Evolutionary conservation across 2,329 filamentous ascomycete genomes (phyloP), one percentile per base, ranked within the genome.

Genomic region (Diplodia corticola): DNA sequence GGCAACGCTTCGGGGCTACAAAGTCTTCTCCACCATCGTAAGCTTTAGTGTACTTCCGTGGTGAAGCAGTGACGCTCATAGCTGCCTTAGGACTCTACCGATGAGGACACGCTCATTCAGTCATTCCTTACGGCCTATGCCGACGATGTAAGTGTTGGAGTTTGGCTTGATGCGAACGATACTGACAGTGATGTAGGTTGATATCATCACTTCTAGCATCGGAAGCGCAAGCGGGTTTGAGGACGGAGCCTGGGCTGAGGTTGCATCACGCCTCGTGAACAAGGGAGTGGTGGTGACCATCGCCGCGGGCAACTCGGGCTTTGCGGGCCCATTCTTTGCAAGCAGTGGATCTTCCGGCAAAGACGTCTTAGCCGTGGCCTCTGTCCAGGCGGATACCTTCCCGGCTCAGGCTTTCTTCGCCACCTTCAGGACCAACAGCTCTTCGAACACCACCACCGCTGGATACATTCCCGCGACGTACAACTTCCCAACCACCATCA

Each of bases 1-100:
- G 20, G 59, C 59, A 22, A 63, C 44, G 26, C 59, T 63, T 17
- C 48, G 44, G 17, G 59, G 40, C 87, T 70, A 84, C 83, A 17
- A 87, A 87, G 17, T 85, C 82, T 10, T 86, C 85, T 0, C 83
- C 84, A 63, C 0, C 84, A 81, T 48, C 86, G 85, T 1, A 84
- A 78, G 1, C 77, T 89, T 1, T 85, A 85, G 51, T 80, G 82
- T 53, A 89, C 85, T 77, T 81, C 82, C 53, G 84, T 87, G 2
- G 86, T 88, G 66, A 85, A 85, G 53, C 88, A 86, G 20, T 13
- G 33, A 13, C 22, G 3, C 48, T 50, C 13, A 50, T 9, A 3
- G 2, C 9, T 10, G 4, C 7, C 3, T 7, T 15, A 57, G 54
- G 54, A 57, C 6, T 40, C 54, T 4, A 57, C 54, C 13, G 54